These are phyloP conservation scores for Tilletia horrida DNA, from an alignment of 1,284 basidiomycete genomes.

Conservation along the genomic window DNA sequence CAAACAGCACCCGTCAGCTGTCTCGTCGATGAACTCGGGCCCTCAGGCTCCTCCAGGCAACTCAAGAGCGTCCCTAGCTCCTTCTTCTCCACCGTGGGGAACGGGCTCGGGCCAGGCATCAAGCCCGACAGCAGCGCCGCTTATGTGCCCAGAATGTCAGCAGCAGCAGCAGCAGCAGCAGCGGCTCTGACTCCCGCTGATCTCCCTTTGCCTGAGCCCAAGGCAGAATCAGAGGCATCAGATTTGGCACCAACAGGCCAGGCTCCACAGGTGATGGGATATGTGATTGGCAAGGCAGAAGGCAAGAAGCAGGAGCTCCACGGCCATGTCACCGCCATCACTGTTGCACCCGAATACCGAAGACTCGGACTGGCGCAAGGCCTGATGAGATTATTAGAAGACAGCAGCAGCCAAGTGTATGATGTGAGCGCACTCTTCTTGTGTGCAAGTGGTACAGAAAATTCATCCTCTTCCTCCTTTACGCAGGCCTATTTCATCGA, in stretches of 20 bases:
- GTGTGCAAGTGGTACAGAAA: background rate
- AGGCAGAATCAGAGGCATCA: background rate
- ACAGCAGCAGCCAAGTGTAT: slow-evolving; percentile 64
- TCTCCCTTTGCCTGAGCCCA: no score
- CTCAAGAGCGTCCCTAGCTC: background rate
- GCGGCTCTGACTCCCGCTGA: no score
- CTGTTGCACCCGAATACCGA: slow-evolving; percentile 85
- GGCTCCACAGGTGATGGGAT: slow-evolving; percentile 29
- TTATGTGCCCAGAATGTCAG: slow-evolving; percentile 12
- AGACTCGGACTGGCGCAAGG: slow-evolving; percentile 74
- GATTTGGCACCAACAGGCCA: background rate
- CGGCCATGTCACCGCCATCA: slow-evolving; percentile 78
- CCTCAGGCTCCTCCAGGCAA: background rate
- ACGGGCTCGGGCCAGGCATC: background rate
- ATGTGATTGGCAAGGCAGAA: slow-evolving; percentile 49
- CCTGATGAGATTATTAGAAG: slow-evolving; percentile 77
- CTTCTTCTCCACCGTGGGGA: background rate
- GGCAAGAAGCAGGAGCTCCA: slow-evolving; percentile 40
- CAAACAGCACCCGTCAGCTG: slow-evolving; percentile 65
- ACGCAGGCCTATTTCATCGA: slow-evolving; percentile 76
- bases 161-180: slow-evolving; percentile 7
- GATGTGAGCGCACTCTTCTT: slow-evolving; percentile 10
- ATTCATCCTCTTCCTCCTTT: background rate
- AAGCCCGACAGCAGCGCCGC: background rate
- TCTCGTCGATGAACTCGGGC: slow-evolving; percentile 14